Evolutionary conservation across 1,284 basidiomycete species (phyloP).

Genomic region (Leucoagaricus sp.): DNA sequence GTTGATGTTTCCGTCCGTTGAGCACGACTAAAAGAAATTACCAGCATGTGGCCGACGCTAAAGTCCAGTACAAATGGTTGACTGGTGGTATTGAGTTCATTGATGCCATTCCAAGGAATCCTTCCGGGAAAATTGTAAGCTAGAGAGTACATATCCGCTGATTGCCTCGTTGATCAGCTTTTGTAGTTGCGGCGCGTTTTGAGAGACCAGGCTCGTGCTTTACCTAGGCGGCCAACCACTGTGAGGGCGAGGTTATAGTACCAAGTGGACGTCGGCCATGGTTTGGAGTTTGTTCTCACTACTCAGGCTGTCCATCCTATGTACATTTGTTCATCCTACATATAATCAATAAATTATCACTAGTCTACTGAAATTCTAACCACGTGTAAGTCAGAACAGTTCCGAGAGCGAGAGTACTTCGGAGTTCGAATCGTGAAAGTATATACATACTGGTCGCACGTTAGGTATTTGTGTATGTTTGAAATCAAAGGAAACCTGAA

Average conservation of each 20-base stretch:
- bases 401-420: too few relatives aligned
- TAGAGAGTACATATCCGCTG: too few relatives aligned
- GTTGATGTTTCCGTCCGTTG: not conserved
- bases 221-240: conserved; percentile 15
- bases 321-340: not conserved
- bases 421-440: not conserved
- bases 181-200: conserved; percentile 42
- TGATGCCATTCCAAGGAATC: conserved; percentile 70
- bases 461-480: conserved; percentile 16
- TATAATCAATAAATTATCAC: too few relatives aligned
- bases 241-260: conserved; percentile 20
- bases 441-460: not conserved
- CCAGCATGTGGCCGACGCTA: conserved; percentile 70
- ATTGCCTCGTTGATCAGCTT: not conserved
- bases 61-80: conserved; percentile 72
- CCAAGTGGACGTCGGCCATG: not conserved
- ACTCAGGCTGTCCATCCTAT: not conserved
- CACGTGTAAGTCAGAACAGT: too few relatives aligned
- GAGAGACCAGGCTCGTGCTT: conserved; percentile 37
- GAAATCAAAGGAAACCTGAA: conserved; percentile 8
- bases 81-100: conserved; percentile 69
- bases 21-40: not conserved
- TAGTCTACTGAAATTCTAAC: too few relatives aligned
- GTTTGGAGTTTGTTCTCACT: not conserved
- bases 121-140: conserved; percentile 65